Evolutionary conservation across 139 green algal genomes (phyloP), one percentile per base, ranked within the genome.

Genomic region (Coelastrella sp.): DNA sequence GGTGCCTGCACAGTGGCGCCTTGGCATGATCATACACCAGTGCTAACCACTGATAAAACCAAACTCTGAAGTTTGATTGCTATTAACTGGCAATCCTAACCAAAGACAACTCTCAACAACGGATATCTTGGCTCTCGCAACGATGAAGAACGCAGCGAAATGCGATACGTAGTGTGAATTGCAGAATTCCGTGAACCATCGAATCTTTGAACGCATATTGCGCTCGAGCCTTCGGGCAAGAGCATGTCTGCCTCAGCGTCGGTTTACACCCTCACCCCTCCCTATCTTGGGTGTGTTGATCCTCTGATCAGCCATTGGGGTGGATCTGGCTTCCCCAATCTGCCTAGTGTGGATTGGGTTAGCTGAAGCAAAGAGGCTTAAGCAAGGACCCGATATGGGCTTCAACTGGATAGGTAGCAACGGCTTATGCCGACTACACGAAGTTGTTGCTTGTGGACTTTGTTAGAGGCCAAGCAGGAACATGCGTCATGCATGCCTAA

Each of bases 91-190:
- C 62, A 37, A n/a, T 84, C 66, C 57, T 40, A 63, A 88, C 81
- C 74, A 64, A 88, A 91, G 84, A 95, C 91, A 96, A 96, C 93
- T 95, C 92, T 96, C 92, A 95, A 95, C 93, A 95, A 96, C 90
- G 89, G 91, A 95, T 95, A 93, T 94, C 93, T 96, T 93, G 94
- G 92, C 93, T 96, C 92, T 91, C 86, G 90, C 90, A 95, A 93
- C 92, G 94, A 98, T 97, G 94, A 98, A 98, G 94, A 96, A 96
- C 94, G 94, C 94, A 96, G 94, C 94, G 94, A 96, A 97, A 95
- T 97, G 93, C 94, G 94, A 97, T 96, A 97, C 92, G 91, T 96
- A 96, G 90, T 96, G 94, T 95, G 94, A 97, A 97, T 97, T 97
- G 94, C 93, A 96, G 93, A 95, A 95, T 95, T 94, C 88, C 91